Conservation (phyloP, 169 alveolate genomes). For the Plasmodium gonderi region DNA sequence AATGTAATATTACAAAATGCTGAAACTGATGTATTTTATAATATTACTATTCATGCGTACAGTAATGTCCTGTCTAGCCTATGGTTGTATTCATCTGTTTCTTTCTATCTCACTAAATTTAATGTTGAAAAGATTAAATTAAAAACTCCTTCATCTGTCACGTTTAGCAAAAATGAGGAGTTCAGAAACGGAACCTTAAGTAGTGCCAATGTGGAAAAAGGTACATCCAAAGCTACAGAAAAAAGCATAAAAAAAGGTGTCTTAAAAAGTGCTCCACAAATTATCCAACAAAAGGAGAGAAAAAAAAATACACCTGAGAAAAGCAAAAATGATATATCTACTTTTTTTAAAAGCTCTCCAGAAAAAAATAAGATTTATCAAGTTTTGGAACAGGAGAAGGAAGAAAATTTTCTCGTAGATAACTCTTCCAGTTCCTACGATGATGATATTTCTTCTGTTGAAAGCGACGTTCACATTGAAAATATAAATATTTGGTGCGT, state of each 20-base stretch:
- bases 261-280: background rate
- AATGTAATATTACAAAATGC: slow-evolving; percentile 68
- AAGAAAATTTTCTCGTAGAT: background rate
- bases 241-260: background rate
- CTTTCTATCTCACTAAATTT: slow-evolving; percentile 40
- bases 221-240: background rate
- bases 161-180: slow-evolving; percentile 10
- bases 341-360: background rate
- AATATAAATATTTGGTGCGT: background rate
- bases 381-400: background rate
- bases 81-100: slow-evolving; percentile 56
- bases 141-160: slow-evolving; percentile 49
- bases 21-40: slow-evolving; percentile 61
- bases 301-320: background rate
- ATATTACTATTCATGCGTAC: slow-evolving; percentile 64
- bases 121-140: slow-evolving; percentile 41
- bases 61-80: slow-evolving; percentile 19
- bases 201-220: background rate
- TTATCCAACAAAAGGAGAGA: background rate
- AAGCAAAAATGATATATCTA: background rate
- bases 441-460: slow-evolving; percentile 18
- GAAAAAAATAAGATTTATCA: background rate
- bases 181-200: background rate
- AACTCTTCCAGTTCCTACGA: background rate
- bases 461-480: background rate